These are phyloP conservation scores for Pseudocercospora vitis DNA, from an alignment of 2,329 filamentous ascomycete genomes.

Conservation along the genomic window DNA sequence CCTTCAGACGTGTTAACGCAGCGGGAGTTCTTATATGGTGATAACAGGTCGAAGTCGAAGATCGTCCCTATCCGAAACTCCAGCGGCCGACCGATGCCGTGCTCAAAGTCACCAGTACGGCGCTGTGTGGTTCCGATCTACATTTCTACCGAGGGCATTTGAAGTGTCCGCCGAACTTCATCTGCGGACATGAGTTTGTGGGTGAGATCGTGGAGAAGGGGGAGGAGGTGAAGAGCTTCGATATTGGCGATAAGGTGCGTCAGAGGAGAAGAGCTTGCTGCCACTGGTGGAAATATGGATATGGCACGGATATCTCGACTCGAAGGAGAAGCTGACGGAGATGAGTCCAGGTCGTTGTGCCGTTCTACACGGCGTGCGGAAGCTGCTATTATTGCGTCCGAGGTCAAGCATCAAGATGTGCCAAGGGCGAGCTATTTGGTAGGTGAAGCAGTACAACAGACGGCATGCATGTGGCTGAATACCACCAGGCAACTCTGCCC, in stretches of 20 bases:
- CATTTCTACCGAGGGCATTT: slow-evolving; percentile 85
- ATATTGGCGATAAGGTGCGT: slow-evolving; percentile 62
- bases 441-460: background rate
- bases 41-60: slow-evolving; percentile 64
- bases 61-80: slow-evolving; percentile 75
- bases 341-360: slow-evolving; percentile 64
- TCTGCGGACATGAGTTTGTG: slow-evolving; percentile 80
- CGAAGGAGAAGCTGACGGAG: slow-evolving; percentile 7
- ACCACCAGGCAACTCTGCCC: slow-evolving; percentile 37
- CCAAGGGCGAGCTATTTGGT: slow-evolving; percentile 67
- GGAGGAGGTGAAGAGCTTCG: slow-evolving; percentile 64
- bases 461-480: background rate
- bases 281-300: no score
- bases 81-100: slow-evolving; percentile 72
- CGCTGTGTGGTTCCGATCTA: slow-evolving; percentile 84
- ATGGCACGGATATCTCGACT: no score
- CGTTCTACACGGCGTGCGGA: slow-evolving; percentile 77
- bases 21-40: background rate
- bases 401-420: slow-evolving; percentile 75
- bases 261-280: slow-evolving; percentile 2
- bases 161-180: slow-evolving; percentile 62
- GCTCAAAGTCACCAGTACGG: slow-evolving; percentile 78
- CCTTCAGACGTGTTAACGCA: no score
- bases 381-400: slow-evolving; percentile 83
- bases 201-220: slow-evolving; percentile 71